Conservation (phyloP, 257 asterid species). For the Salvia splendens region DNA sequence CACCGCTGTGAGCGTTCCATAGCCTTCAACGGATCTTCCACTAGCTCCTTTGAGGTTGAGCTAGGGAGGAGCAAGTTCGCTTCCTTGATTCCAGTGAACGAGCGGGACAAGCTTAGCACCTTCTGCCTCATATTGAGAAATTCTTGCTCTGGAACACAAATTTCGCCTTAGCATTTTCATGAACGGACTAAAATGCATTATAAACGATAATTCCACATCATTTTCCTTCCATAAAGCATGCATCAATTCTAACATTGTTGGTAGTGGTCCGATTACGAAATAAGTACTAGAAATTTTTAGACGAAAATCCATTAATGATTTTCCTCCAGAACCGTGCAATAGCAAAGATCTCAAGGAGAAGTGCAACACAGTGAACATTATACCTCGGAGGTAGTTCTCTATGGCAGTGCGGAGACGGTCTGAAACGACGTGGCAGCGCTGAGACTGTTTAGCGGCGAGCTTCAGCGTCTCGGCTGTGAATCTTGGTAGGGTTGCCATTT, state of each 20-base stretch:
- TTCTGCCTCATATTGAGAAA: conserved; percentile 78
- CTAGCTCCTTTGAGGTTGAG: conserved; percentile 74
- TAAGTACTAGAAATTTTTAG: neutral
- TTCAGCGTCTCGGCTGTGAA: conserved; percentile 85
- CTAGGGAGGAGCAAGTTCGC: conserved; percentile 73
- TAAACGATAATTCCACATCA: conserved; percentile 16
- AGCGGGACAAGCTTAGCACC: conserved; percentile 73
- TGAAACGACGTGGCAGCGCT: conserved; percentile 72
- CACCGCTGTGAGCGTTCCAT: conserved; percentile 75
- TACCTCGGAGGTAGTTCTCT: conserved; percentile 71
- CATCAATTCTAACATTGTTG: neutral
- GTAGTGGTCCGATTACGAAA: neutral
- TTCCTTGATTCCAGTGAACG: conserved; percentile 75
- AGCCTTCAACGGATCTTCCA: conserved; percentile 76
- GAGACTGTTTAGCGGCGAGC: conserved; percentile 87
- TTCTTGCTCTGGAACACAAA: conserved; percentile 61
- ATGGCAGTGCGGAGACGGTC: conserved; percentile 78
- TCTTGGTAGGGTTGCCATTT: conserved; percentile 67
- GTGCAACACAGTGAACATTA: neutral
- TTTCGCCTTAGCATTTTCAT: conserved; percentile 2
- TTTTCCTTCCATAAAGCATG: conserved; percentile 5
- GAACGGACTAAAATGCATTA: neutral
- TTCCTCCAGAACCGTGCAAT: too few species aligned
- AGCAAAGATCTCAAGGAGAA: too few species aligned
- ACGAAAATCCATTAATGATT: neutral